Conservation (phyloP, 1,284 basidiomycete genomes). For the Moesziomyces sp. region DNA sequence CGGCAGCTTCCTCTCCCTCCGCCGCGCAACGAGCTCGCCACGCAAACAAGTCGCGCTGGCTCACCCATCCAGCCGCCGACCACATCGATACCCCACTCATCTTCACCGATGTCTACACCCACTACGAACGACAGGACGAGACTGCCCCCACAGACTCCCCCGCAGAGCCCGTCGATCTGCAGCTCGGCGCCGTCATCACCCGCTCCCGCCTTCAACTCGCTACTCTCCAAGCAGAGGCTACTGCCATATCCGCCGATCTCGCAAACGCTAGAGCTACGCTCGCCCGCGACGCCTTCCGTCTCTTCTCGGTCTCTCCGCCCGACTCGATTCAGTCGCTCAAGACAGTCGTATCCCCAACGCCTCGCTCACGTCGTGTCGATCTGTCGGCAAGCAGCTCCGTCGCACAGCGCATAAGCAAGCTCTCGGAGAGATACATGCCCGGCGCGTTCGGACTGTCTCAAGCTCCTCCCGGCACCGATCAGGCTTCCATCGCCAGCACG, state of each 20-base stretch:
- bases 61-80: slow-evolving; percentile 31
- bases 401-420: slow-evolving; percentile 34
- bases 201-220: slow-evolving; percentile 19
- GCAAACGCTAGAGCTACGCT: slow-evolving; percentile 25
- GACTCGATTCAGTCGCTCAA: slow-evolving; percentile 1
- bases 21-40: slow-evolving; percentile 26
- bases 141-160: background rate
- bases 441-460: slow-evolving; percentile 37
- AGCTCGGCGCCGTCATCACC: slow-evolving; percentile 29
- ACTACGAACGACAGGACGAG: slow-evolving; percentile 29
- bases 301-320: slow-evolving; percentile 39
- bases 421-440: slow-evolving; percentile 51
- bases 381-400: slow-evolving; percentile 33
- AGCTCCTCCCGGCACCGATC: slow-evolving; percentile 2
- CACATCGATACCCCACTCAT: slow-evolving; percentile 19
- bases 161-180: slow-evolving; percentile 10
- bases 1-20: slow-evolving; percentile 13
- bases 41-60: slow-evolving; percentile 35
- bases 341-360: background rate
- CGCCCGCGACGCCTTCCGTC: slow-evolving; percentile 39
- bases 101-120: slow-evolving; percentile 43
- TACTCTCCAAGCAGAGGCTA: slow-evolving; percentile 21
- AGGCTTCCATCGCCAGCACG: background rate
- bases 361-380: slow-evolving; percentile 12
- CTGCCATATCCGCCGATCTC: slow-evolving; percentile 17